Conservation (phyloP, 2,329 filamentous ascomycete species). For the Gremmenia infestans region DNA sequence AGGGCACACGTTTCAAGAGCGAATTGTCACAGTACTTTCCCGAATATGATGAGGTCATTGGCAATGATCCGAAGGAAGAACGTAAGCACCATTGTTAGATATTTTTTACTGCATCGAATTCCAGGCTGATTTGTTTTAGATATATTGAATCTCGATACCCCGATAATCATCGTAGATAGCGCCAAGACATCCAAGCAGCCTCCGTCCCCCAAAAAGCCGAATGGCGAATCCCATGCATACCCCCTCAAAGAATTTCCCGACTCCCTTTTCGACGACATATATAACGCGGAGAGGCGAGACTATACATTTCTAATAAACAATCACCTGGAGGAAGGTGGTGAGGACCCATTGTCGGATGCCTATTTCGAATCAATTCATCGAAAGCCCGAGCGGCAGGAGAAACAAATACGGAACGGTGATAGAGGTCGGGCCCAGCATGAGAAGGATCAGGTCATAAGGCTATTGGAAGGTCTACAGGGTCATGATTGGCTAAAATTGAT, state of each 20-base stretch:
- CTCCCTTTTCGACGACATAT: conserved; percentile 50
- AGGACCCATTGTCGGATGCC: conserved; percentile 53
- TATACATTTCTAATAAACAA: conserved; percentile 49
- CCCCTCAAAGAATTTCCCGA: conserved; percentile 51
- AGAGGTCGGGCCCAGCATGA: conserved; percentile 63
- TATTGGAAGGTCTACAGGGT: conserved; percentile 78
- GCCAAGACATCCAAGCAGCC: conserved; percentile 27
- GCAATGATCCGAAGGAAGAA: conserved; percentile 72
- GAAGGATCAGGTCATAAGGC: conserved; percentile 57
- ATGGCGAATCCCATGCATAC: conserved; percentile 24
- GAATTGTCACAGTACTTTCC: conserved; percentile 87
- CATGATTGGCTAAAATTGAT: conserved; percentile 91
- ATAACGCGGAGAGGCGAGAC: conserved; percentile 52
- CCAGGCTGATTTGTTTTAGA: conserved; percentile 46
- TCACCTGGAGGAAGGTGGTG: conserved; percentile 29
- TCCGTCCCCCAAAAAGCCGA: conserved; percentile 13
- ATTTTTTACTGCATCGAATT: conserved; percentile 1
- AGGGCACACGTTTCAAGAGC: conserved; percentile 82
- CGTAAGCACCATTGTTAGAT: conserved; percentile 48
- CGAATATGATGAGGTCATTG: conserved; percentile 91
- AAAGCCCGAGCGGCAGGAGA: conserved; percentile 55
- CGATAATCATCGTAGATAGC: conserved; percentile 64
- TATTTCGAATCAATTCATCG: conserved; percentile 51
- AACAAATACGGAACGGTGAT: conserved; percentile 58
- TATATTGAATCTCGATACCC: conserved; percentile 65